Conservation (phyloP, 371 early-diverging fungal genomes). For the Lichtheimia hyalospora region DNA sequence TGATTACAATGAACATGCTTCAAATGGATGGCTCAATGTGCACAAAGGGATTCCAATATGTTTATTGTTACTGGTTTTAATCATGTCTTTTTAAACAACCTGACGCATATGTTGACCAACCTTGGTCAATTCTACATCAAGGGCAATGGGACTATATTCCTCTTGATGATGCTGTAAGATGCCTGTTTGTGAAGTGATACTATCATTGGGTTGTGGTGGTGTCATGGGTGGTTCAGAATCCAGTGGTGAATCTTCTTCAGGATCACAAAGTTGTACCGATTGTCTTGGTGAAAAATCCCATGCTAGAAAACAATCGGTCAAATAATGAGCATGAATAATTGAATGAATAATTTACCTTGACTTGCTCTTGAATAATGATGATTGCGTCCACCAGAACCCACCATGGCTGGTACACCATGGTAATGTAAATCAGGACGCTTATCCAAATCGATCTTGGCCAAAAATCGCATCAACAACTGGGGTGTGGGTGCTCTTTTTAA, state of each 20-base stretch:
- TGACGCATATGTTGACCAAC: constrained; percentile 15
- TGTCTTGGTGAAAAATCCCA: constrained; percentile 15
- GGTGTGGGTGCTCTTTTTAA: constrained; percentile 28
- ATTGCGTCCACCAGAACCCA: too few species aligned
- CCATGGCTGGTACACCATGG: too few species aligned
- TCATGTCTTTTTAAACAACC: too few species aligned
- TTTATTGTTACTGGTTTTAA: too few species aligned
- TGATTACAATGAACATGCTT: too few species aligned
- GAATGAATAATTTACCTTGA: too few species aligned
- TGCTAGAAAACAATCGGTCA: neutral
- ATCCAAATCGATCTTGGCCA: constrained; percentile 2
- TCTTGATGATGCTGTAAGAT: neutral
- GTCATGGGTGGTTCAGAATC: constrained; percentile 6
- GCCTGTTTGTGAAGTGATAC: too few species aligned
- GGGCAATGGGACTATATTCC: neutral
- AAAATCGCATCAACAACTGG: neutral
- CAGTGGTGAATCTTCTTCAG: neutral
- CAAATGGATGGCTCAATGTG: too few species aligned
- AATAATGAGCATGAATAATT: too few species aligned
- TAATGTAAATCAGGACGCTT: neutral
- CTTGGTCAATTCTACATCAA: constrained; percentile 15
- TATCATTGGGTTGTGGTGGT: neutral
- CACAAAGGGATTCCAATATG: too few species aligned
- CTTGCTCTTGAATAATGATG: too few species aligned
- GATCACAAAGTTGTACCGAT: neutral